A percentile compares a stretch with the other conserved stretches of the same genome.
phyloP scores from a whole-genome alignment of 176 grass and related monocot species.

The Thinopyrum elongatum region DNA sequence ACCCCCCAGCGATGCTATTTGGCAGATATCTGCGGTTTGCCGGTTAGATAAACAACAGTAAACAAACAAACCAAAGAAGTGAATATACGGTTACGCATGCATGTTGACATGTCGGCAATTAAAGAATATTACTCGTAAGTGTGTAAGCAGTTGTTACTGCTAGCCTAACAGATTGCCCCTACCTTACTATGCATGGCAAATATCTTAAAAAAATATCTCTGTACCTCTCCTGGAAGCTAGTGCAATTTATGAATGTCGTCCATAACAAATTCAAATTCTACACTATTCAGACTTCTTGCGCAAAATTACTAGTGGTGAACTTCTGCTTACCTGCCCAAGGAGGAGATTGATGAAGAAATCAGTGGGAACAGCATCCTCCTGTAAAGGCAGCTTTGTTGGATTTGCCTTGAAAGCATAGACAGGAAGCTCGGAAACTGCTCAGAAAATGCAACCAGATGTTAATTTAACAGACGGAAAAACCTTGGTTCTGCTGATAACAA shows the following conservation, averaged over 20 bases:
- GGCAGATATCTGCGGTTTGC: neutral
- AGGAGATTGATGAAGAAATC: conserved; percentile 77
- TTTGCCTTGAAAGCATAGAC: conserved; percentile 67
- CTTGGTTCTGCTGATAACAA: neutral
- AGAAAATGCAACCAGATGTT: conserved; percentile 11
- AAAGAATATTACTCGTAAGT: neutral
- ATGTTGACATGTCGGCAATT: neutral
- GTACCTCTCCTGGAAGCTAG: neutral
- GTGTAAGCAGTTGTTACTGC: neutral
- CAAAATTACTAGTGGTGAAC: neutral
- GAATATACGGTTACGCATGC: neutral
- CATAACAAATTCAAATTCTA: neutral
- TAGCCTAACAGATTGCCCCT: neutral
- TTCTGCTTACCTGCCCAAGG: conserved; percentile 71
- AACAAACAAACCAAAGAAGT: neutral
- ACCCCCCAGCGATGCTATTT: neutral
- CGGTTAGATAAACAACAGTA: neutral
- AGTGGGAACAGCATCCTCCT: conserved; percentile 18
- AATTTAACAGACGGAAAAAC: neutral
- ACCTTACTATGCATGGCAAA: neutral
- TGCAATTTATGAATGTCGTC: neutral
- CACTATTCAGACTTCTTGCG: neutral
- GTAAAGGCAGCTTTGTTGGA: neutral
- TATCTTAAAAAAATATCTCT: neutral
- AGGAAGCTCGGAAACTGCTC: conserved; percentile 79